Base-by-base conservation (phyloP, 805 yeast genomes). In the Saturnispora serradocipensis region DNA sequence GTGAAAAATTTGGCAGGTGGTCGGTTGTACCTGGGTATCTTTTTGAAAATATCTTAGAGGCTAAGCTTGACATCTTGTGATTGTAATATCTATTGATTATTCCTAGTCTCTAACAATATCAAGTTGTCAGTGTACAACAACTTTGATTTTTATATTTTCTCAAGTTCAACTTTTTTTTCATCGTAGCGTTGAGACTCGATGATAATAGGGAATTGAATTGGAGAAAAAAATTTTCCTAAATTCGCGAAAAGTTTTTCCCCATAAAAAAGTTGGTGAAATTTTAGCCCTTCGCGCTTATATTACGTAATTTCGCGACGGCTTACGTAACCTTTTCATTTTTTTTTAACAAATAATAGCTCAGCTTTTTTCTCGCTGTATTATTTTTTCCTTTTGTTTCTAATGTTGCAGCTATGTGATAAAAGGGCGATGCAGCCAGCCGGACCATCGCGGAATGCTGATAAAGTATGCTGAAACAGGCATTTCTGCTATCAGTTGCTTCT, bases 1-100 rank as follows among this genome's bases (percentile, higher is more conserved):
- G 55, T 40, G 59, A 49, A 53, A 56, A 59, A 34, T 50, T 57
- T 18, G 71, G 70, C 36, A 66, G 57, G 51, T 63, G 58, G 8
- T 66, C 65, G 8, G 67, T 47, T 48, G 63, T 61, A 22, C 60
- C 59, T 16, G 67, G 65, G 48, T 66, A 67, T 51, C 71, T 63
- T 51, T 65, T 66, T 6, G 56, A 53, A 11, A 40, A 38, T 11
- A 39, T 28, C 39, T 53, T 55, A 15, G 54, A 38, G 5, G 39
- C 48, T 27, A 35, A 20, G n/a, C 45, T 43, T 44, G 38, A 28
- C 8, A 45, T 38, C 40, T 25, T 25, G 28, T 5, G 28, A 25
- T 25, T 25, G 9, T 25, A 25, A 5, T 25, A 7, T 25, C 28
- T 25, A 9, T 25, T 25, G 28, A 43, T 49, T 32, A 13, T 30